Base-by-base conservation (phyloP, 2,329 filamentous ascomycete genomes). In the Cladophialophora immunda region DNA sequence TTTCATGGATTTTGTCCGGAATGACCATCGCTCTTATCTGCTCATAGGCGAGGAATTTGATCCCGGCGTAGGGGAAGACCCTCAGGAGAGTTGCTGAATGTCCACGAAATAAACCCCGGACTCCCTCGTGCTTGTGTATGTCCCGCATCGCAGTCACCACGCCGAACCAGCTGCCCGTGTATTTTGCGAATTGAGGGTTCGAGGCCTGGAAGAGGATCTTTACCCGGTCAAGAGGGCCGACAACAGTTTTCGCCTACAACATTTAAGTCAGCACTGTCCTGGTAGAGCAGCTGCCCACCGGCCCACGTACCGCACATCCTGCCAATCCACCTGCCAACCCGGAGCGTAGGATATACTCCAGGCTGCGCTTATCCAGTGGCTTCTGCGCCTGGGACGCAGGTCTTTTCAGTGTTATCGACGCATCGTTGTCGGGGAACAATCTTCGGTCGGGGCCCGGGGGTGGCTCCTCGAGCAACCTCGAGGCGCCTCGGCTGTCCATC, bases 181-280 rank as follows among this genome's bases (percentile, higher is more conserved):
- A 99, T 81, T 97, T 97, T 62, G 91, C 87, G 77, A 97, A 99
- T 73, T 95, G 90, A 2, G 95, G 95, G 75, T 95, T 97, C 75
- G 91, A 93, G 60, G 95, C 91, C 79, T 99, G 95, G 81, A 99
- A 98, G 64, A 99, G 90, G 76, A 99, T 99, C 81, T 99, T 99
- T 75, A 99, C 95, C 72, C 95, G 90, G 81, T 99, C 95, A 70
- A 99, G 91, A 27, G 95, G 95, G 27, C 93, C 95, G 41, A 99
- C 96, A 6, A 97, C 84, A 0, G 94, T 97, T 84, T 99, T 99
- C 68, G 92, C 95, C 93, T 97, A 73, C 59, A 66, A 47, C 8
- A 15, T 5, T 58, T 22, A 36, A 45, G 64, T 68, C 64, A 59
- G 47, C 53, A 25, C 66, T 73, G 56, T 34, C 38, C 57, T 22